phyloP scores from a whole-genome alignment of 2,329 filamentous ascomycete genomes.

The Fusarium phyllophilum region DNA sequence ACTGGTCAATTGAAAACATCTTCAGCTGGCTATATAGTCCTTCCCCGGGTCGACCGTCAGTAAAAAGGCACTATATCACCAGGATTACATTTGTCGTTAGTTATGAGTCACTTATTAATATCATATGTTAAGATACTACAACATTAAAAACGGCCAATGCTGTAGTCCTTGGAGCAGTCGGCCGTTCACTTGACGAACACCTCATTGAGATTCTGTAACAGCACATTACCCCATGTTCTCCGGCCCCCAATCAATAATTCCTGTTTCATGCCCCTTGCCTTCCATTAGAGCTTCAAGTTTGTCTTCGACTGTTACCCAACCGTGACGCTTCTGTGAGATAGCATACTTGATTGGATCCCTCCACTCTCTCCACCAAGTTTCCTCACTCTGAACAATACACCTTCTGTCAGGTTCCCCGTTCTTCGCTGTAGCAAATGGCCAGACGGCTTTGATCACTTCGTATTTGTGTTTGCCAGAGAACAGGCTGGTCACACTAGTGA shows the following conservation, averaged over 20 bases:
- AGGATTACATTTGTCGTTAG: not conserved
- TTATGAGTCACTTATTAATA: not conserved
- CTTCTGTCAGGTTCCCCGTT: conserved; percentile 56
- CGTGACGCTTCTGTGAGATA: conserved; percentile 55
- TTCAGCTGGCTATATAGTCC: not conserved
- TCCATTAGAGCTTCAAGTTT: conserved; percentile 65
- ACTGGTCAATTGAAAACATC: not conserved
- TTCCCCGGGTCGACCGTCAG: not conserved
- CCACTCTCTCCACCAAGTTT: conserved; percentile 63
- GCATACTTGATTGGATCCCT: conserved; percentile 52
- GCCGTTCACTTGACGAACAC: not conserved
- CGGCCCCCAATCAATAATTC: conserved; percentile 57
- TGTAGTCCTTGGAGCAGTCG: not conserved
- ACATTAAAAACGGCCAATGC: not conserved
- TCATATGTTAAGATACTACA: not conserved
- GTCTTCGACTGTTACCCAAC: conserved; percentile 62
- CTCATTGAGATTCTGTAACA: not conserved
- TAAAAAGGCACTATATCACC: not conserved
- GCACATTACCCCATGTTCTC: conserved; percentile 36
- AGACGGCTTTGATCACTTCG: conserved; percentile 65
- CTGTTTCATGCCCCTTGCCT: conserved; percentile 51
- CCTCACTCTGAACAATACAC: conserved; percentile 65
- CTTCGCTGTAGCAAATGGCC: conserved; percentile 64
- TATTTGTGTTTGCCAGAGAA: conserved; percentile 65
- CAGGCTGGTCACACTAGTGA: conserved; percentile 61